Evolutionary conservation across 2,329 filamentous ascomycete genomes (phyloP), one percentile per base, ranked within the genome.

Genomic region (Epichloe typhina): DNA sequence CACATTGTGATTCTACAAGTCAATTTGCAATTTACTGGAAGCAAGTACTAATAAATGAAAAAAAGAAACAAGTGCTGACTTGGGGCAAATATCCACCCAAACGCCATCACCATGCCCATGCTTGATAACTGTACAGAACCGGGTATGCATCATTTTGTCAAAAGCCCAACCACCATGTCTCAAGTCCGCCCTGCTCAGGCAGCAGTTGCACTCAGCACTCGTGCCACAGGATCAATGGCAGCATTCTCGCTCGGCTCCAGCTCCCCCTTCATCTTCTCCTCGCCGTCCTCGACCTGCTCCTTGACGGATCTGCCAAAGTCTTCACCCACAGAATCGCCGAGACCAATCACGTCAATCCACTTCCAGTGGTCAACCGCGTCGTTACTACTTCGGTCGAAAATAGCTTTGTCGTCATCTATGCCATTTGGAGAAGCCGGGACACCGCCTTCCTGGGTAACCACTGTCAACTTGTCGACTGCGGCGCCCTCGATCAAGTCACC

Each of bases 321-420:
- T 8, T 57, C 54, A 3, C 64, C 62, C 6, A 54, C 59, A 2
- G 58, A 53, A 1, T 64, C 62, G 0, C 67, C 77, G 54, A 78
- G 64, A 7, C 75, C 76, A 3, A 76, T 67, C 19, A 73, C 65
- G 47, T 79, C 72, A 53, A 80, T 71, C 71, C 71, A 76, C 41
- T 64, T 61, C 77, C 77, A 81, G 50, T 68, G 64, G 3, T 70
- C 68, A 7, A 80, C 69, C 1, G 56, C 55, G 1, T 61, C 60
- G 46, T 62, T 64, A 1, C 60, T 67, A 52, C 65, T 67, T 33
- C 66, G 69, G 49, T 73, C 67, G 4, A 81, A 69, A 46, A 81
- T 80, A 49, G 70, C 70, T 55, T 65, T 66, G 56, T 80, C 77
- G 45, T 77, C 66, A 38, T 64, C 54, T 31, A 73, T 58, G 2